Percentiles rank a stretch among this genome's conserved stretches.
Evolutionary conservation across 495 filamentous ascomycete genomes (phyloP).

Genomic region (Venustampulla echinocandica): DNA sequence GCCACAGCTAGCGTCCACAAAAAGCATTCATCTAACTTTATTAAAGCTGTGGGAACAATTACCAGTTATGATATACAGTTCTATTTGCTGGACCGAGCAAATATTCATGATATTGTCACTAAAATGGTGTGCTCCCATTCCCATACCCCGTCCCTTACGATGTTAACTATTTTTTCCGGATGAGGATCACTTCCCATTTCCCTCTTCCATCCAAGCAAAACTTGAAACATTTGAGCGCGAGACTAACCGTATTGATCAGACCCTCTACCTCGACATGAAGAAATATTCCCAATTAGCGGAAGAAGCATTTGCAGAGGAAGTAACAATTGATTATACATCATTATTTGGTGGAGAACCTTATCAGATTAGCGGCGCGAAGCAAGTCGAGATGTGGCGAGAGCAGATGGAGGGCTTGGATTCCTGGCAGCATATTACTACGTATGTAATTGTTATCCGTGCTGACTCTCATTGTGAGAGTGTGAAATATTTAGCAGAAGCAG

Average conservation of each 20-base stretch:
- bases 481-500: neutral
- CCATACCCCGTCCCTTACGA: slow-evolving; percentile 1
- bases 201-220: too few species aligned
- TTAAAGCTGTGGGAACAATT: too few species aligned
- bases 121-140: neutral
- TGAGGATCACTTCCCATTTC: too few species aligned
- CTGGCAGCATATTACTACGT: slow-evolving; percentile 25
- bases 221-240: too few species aligned
- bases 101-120: slow-evolving; percentile 25
- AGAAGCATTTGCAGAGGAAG: slow-evolving; percentile 23
- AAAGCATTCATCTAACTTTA: too few species aligned
- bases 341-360: slow-evolving; percentile 23
- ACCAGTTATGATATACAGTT: slow-evolving; percentile 18
- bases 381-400: slow-evolving; percentile 12
- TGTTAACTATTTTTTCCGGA: too few species aligned
- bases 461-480: neutral
- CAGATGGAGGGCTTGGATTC: slow-evolving; percentile 18
- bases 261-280: slow-evolving; percentile 22
- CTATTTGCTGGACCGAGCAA: slow-evolving; percentile 28
- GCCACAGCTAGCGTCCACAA: too few species aligned
- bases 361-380: slow-evolving; percentile 16
- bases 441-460: neutral
- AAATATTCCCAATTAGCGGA: slow-evolving; percentile 11
- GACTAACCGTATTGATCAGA: slow-evolving; percentile 4
- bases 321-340: slow-evolving; percentile 27